Conservation (phyloP, 2,329 filamentous ascomycete species). For the Penicillium frequentans region DNA sequence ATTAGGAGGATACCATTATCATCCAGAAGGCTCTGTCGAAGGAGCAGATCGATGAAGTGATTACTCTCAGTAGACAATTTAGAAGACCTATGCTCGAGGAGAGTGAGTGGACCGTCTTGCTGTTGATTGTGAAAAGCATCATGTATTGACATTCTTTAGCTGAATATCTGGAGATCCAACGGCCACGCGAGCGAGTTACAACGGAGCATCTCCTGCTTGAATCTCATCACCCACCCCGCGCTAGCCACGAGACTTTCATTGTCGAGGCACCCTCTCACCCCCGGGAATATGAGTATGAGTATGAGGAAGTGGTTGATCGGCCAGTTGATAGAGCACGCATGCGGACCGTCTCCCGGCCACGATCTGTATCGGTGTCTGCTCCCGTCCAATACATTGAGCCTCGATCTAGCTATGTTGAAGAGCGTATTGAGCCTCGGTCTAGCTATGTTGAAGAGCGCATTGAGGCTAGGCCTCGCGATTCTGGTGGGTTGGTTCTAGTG, state of each 20-base stretch:
- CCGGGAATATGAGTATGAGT: slow-evolving; percentile 26
- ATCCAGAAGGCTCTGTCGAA: slow-evolving; percentile 83
- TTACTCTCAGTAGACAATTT: slow-evolving; percentile 72
- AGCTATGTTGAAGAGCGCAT: slow-evolving; percentile 33
- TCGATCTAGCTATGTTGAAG: background rate
- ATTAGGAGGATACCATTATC: slow-evolving; percentile 74
- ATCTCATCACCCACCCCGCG: slow-evolving; percentile 22
- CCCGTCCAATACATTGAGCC: slow-evolving; percentile 39
- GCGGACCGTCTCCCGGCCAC: slow-evolving; percentile 31
- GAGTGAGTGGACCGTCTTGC: slow-evolving; percentile 24
- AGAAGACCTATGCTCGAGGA: slow-evolving; percentile 29
- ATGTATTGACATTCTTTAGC: slow-evolving; percentile 17
- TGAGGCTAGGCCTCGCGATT: slow-evolving; percentile 41
- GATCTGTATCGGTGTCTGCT: slow-evolving; percentile 40
- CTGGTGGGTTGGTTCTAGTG: slow-evolving; percentile 52
- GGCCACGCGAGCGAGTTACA: slow-evolving; percentile 29
- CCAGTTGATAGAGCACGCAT: slow-evolving; percentile 24
- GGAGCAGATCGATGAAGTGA: slow-evolving; percentile 86
- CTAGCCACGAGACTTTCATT: slow-evolving; percentile 31
- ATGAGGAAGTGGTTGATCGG: slow-evolving; percentile 30
- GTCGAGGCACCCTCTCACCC: slow-evolving; percentile 34
- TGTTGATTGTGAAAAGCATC: slow-evolving; percentile 1
- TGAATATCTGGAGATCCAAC: slow-evolving; percentile 21
- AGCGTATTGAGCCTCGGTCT: slow-evolving; percentile 28
- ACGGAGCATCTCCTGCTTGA: slow-evolving; percentile 25